A percentile compares a stretch with the other conserved stretches of the same genome.
phyloP scores from a whole-genome alignment of 345 rosid genomes.

The Acer campestre region DNA sequence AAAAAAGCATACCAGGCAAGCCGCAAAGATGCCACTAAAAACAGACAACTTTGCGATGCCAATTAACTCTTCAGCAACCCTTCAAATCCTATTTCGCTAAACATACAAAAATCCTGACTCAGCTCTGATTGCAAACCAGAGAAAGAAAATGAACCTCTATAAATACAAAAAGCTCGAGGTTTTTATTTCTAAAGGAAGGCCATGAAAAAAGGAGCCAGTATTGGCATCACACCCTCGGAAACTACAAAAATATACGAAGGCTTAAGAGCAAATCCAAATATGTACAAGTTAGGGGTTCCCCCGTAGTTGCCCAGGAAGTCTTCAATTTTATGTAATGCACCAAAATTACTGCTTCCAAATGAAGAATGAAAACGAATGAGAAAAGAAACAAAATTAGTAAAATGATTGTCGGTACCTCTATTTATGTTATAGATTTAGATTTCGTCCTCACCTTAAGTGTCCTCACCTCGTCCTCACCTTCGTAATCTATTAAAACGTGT shows the following conservation, averaged over 20 bases:
- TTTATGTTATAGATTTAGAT: no score
- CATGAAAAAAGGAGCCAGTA: slow-evolving; percentile 23
- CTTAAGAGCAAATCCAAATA: slow-evolving; percentile 5
- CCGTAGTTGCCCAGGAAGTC: slow-evolving; percentile 12
- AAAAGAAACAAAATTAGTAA: background rate
- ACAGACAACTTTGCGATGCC: slow-evolving; percentile 35
- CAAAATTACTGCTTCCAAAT: slow-evolving; percentile 16
- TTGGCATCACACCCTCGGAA: background rate
- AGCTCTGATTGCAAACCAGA: slow-evolving; percentile 8
- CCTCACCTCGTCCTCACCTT: no score
- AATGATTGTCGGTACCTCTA: background rate
- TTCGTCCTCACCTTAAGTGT: no score
- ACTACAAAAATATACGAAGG: slow-evolving; percentile 6
- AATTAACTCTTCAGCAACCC: background rate
- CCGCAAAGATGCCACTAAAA: slow-evolving; percentile 39
- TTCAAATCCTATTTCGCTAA: slow-evolving; percentile 15
- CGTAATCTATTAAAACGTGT: no score
- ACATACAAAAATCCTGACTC: slow-evolving; percentile 3
- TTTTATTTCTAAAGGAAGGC: slow-evolving; percentile 22
- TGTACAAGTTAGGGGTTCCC: slow-evolving; percentile 18
- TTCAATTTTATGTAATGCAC: slow-evolving; percentile 11
- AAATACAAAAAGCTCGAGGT: background rate
- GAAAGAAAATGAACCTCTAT: background rate
- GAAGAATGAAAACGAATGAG: background rate
- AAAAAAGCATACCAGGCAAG: slow-evolving; percentile 19